These are phyloP conservation scores for Scolecobasidium constrictum DNA, from an alignment of 2,329 filamentous ascomycete genomes.

Conservation along the genomic window DNA sequence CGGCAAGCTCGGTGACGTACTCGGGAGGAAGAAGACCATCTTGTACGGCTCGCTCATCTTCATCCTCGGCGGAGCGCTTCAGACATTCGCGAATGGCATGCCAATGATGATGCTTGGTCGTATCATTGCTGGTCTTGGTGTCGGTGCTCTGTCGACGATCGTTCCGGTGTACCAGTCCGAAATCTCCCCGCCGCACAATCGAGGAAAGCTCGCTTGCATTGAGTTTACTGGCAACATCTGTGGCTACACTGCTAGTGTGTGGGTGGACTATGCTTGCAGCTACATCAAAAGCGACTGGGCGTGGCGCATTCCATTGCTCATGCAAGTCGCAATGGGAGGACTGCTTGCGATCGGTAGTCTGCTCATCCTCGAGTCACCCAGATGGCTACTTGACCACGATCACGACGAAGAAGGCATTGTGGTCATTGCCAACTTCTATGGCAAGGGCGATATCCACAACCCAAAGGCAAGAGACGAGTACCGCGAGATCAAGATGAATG, in stretches of 20 bases:
- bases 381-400: slow-evolving; percentile 95
- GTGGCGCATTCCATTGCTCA: slow-evolving; percentile 79
- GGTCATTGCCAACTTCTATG: slow-evolving; percentile 95
- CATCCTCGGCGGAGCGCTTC: slow-evolving; percentile 69
- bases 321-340: slow-evolving; percentile 91
- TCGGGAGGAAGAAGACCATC: slow-evolving; percentile 82
- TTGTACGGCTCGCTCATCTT: slow-evolving; percentile 90
- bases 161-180: slow-evolving; percentile 44
- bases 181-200: slow-evolving; percentile 82
- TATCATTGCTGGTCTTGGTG: slow-evolving; percentile 40
- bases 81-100: slow-evolving; percentile 73
- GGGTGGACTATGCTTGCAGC: slow-evolving; percentile 97
- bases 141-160: slow-evolving; percentile 39
- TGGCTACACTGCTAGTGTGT: slow-evolving; percentile 91
- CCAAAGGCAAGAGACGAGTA: slow-evolving; percentile 89
- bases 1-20: slow-evolving; percentile 80
- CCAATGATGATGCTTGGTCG: slow-evolving; percentile 63
- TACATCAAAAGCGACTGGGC: slow-evolving; percentile 77
- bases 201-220: slow-evolving; percentile 91
- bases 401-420: slow-evolving; percentile 97
- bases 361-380: slow-evolving; percentile 92
- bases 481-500: slow-evolving; percentile 97
- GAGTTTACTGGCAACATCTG: slow-evolving; percentile 97
- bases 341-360: slow-evolving; percentile 78
- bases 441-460: slow-evolving; percentile 90